Conservation (phyloP, 1,284 basidiomycete species). For the Phellopilus nigrolimitatus region DNA sequence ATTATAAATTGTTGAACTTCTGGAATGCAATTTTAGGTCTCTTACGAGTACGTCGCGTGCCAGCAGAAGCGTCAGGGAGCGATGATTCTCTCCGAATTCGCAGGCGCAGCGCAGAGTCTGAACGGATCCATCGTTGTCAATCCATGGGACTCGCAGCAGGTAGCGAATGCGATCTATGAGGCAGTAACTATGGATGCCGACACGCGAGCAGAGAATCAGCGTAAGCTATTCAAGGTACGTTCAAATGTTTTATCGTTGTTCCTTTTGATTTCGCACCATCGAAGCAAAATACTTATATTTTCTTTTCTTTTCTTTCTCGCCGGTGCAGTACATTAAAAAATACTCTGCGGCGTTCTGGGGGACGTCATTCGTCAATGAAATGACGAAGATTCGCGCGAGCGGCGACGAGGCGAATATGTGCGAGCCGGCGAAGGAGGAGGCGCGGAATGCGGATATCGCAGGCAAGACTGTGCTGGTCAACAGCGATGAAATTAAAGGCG, state of each 20-base stretch:
- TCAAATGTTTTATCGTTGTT: too few species aligned
- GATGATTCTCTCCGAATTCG: slow-evolving; percentile 98
- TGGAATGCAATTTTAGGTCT: slow-evolving; percentile 76
- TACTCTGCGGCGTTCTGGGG: slow-evolving; percentile 94
- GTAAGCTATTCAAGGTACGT: slow-evolving; percentile 82
- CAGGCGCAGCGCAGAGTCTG: slow-evolving; percentile 93
- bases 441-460: slow-evolving; percentile 11
- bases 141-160: slow-evolving; percentile 94
- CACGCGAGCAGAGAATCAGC: slow-evolving; percentile 84
- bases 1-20: too few species aligned
- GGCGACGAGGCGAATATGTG: slow-evolving; percentile 9
- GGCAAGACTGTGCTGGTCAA: slow-evolving; percentile 7
- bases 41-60: slow-evolving; percentile 97
- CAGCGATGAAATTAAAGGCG: not conserved
- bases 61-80: slow-evolving; percentile 91
- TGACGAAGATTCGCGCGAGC: slow-evolving; percentile 48
- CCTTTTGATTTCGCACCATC: not conserved
- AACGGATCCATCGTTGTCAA: slow-evolving; percentile 95
- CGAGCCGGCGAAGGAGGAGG: slow-evolving; percentile 11
- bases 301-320: not conserved
- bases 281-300: slow-evolving; percentile 1
- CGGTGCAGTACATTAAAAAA: slow-evolving; percentile 75
- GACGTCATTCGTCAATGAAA: slow-evolving; percentile 84
- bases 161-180: slow-evolving; percentile 93
- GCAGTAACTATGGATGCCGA: slow-evolving; percentile 87